Evolutionary conservation across 768 basidiomycete genomes (phyloP).

Genomic region (Suillus hirtellus): DNA sequence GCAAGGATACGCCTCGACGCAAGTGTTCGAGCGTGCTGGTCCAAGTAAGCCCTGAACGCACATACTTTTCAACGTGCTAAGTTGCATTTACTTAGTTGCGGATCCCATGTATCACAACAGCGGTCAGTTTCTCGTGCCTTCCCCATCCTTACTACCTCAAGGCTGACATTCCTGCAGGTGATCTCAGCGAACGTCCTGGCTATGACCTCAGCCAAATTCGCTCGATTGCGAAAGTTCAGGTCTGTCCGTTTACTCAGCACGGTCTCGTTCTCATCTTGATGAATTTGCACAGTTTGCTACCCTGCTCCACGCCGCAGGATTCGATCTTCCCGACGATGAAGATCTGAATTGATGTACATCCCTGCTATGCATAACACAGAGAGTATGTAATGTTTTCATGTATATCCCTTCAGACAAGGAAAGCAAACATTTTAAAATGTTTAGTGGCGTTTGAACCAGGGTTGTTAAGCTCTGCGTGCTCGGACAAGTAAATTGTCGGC

Average conservation of each 20-base stretch:
- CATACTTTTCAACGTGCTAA: neutral
- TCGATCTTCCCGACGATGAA: conserved; percentile 35
- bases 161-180: conserved; percentile 45
- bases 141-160: neutral
- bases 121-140: conserved; percentile 38
- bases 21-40: conserved; percentile 87
- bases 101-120: conserved; percentile 92
- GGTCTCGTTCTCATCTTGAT: neutral
- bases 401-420: neutral
- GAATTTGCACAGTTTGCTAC: conserved; percentile 63
- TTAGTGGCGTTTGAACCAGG: neutral
- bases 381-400: neutral
- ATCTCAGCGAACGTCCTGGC: conserved; percentile 74
- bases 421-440: neutral
- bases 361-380: neutral
- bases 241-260: conserved; percentile 29
- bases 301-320: conserved; percentile 69
- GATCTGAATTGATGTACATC: conserved; percentile 7
- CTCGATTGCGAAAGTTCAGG: conserved; percentile 88
- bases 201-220: conserved; percentile 83
- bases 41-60: conserved; percentile 45
- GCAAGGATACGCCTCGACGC: conserved; percentile 83
- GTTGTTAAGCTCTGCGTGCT: neutral
- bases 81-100: conserved; percentile 48
- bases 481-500: too few species aligned